Evolutionary conservation across 768 basidiomycete genomes (phyloP), one percentile per base, ranked within the genome.

Genomic region (Boletus huronensis): DNA sequence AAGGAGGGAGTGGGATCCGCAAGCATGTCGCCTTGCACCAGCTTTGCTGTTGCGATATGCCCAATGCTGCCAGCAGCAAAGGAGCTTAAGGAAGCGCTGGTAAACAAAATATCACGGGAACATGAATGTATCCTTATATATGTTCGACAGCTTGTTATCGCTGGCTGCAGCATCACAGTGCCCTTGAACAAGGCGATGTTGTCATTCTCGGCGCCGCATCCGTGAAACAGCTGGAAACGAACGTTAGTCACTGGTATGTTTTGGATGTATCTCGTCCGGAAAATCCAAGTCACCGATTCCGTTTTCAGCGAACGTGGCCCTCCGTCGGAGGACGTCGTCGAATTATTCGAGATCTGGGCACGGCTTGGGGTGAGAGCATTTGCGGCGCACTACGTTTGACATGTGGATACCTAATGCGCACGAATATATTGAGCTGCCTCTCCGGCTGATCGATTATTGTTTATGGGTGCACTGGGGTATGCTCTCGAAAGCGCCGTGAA

Each of bases 181-280:
- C 17, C 3, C 53, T 59, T n/a, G 43, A 52, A 51, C 48, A 55
- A 40, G 63, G 43, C 5, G 63, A 72, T 58, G 62, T 54, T 38
- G 64, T 77, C 59, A 68, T 78, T 52, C 66, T 79, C 51, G 74
- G 75, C 14, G 75, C 74, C 10, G 60, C 67, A 45, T 67, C 64
- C 5, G 57, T 65, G 47, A 59, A 63, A 48, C 75, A 78, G 39
- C 58, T 79, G 29, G 73, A 75, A 64, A 60, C 56, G 36, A 59
- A 59, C 46, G 49, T 60, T 3, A 31, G 9, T 11, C 29, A 55
- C 2, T 55, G 54, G 59, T 59, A 53, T 52, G 59, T 64, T 50
- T 57, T 52, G 48, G 29, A 54, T 14, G 28, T 35, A 3, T 9
- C 10, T 7, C 5, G 14, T n/a, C 14, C 26, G 41, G 45, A 38